Evolutionary conservation across 768 basidiomycete genomes (phyloP), one percentile per base, ranked within the genome.

Genomic region (Tylopilus rubrobrunneus): DNA sequence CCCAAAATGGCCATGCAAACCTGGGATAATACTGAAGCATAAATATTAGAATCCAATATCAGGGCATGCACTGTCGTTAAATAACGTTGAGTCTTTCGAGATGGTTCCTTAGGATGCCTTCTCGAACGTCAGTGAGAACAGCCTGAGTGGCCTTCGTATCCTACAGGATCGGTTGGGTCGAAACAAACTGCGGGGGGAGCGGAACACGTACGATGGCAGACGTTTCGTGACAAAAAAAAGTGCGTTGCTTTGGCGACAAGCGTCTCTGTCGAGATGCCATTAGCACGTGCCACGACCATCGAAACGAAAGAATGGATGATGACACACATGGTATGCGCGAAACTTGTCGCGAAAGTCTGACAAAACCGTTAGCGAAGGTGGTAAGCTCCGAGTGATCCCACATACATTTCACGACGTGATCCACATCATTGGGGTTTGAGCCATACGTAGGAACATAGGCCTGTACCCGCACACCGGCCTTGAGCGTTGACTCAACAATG

Each of bases 291-390:
- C 19, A 19, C 15, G 15, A 17, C 15, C 36, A 7, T 37, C 36
- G 9, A 21, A 9, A 40, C 19, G n/a, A 31, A 11, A 8, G 31
- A 31, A 40, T n/a, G 8, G 36, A 37, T 3, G 7, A 7, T 31
- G 27, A 73, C 79, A 45, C 65, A 85, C 85, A 62, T 85, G 85
- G 56, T 81, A 84, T 9, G 75, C 73, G 3, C 74, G 74, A 62
- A 87, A 87, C 60, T 85, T 84, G n/a, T 86, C 82, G 33, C 77
- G 77, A 71, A 87, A 87, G 62, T 86, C 86, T 87, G 58, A 17
- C 6, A 7, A 23, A 25, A 1, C 15, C 7, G 37, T 56, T 4
- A 56, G 36, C 4, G 37, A 15, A 5, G 4, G 8, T 7, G 23
- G 15, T 1, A 15, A 11, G 11, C 42, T 14, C 31, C 40, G 46